Evolutionary conservation across 2,329 filamentous ascomycete genomes (phyloP), one percentile per base, ranked within the genome.

Genomic region (Nothophoma quercina): DNA sequence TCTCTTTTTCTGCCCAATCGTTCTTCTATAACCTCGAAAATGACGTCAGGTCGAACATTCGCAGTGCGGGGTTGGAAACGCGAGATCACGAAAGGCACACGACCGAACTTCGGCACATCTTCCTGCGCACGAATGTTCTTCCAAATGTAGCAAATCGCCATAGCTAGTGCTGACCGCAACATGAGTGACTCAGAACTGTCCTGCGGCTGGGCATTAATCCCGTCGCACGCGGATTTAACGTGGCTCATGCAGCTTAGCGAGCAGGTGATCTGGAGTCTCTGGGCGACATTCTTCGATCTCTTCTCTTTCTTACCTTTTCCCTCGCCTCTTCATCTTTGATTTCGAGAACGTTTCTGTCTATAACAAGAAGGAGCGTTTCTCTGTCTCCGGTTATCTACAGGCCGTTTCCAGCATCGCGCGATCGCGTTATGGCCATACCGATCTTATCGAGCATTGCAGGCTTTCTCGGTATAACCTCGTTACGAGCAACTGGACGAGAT

Each of bases 401-500:
- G 36, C n/a, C 18, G 1, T 12, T 12, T 15, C n/a, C 21, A 18
- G 23, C 7, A 12, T 10, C 13, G 9, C 15, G 18, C 10, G 19
- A 29, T 15, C 18, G 15, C 48, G 56, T 28, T 32, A 67, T 68
- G 65, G 48, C 60, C 19, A 52, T 52, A 25, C 34, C 60, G 8
- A 32, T 66, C 28, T 23, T 67, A 35, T 55, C 59, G 13, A 65
- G 64, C 25, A 51, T 70, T 29, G 42, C 67, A 22, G 34, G 43
- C 12, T 73, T 72, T 35, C 64, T 75, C 23, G 72, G 72, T 15
- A 46, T 72, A 19, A 59, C 61, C 21, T 71, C 70, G 15, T 56
- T 74, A 35, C 61, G 63, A 35, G 62, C 63, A n/a, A 70, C 68
- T 7, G 71, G 71, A 54, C 55, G 59, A 34, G 72, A 75, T 67